Evolutionary conservation across 83 land plant genomes (phyloP).

Genomic region (Thuja plicata): DNA sequence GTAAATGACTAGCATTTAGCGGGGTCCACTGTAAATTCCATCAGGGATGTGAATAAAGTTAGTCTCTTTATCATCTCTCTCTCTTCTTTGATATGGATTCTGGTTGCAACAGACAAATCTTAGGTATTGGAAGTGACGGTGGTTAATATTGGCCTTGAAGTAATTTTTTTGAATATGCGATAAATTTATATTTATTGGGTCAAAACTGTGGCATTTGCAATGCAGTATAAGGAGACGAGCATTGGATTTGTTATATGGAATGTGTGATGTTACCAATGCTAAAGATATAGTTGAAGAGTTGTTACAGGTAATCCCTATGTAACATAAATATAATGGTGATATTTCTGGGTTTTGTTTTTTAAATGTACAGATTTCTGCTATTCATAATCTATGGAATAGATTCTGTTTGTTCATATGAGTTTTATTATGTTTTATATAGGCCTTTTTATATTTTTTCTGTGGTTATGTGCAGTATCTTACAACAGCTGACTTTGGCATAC

Average conservation of each 20-base stretch:
- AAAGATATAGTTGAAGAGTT: conserved; percentile 99
- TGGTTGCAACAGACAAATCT: neutral
- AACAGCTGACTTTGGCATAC: conserved; percentile 98
- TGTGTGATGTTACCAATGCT: conserved; percentile 99
- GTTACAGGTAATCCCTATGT: conserved; percentile 69
- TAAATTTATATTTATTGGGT: neutral
- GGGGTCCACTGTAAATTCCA: neutral
- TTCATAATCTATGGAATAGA: neutral
- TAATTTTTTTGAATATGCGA: neutral
- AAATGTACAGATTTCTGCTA: neutral
- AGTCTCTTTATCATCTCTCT: neutral
- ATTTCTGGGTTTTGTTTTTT: neutral
- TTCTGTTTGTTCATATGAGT: neutral
- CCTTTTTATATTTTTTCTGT: neutral
- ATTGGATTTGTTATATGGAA: conserved; percentile 94
- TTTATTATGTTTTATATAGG: neutral
- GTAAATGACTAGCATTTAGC: neutral
- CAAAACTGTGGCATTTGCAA: neutral
- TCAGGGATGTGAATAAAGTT: neutral
- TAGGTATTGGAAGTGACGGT: neutral
- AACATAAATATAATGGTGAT: neutral
- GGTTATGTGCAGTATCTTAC: conserved; percentile 72
- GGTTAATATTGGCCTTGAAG: neutral
- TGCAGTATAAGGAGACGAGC: conserved; percentile 96
- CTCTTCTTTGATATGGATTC: neutral